Evolutionary conservation across 345 rosid species (phyloP).

Genomic region (Eucalyptus regnans): DNA sequence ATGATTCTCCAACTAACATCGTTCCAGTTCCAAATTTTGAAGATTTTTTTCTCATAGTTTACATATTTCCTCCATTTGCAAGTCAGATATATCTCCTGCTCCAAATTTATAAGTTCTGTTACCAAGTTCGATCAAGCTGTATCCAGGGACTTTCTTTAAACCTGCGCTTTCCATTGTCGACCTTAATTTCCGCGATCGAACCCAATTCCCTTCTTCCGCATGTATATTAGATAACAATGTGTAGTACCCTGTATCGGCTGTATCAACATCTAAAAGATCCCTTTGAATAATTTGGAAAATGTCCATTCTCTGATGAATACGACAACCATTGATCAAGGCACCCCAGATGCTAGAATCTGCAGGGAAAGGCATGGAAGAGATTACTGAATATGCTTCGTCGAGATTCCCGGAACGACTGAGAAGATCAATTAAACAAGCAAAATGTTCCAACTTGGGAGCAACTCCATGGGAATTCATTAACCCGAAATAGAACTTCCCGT

Average conservation of each 20-base stretch:
- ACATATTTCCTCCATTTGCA: not conserved
- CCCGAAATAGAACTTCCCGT: constrained; percentile 49
- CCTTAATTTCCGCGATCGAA: constrained; percentile 37
- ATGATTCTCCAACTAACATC: not conserved
- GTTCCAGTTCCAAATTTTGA: not conserved
- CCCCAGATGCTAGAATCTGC: constrained; percentile 62
- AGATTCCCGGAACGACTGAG: constrained; percentile 75
- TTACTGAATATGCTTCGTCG: constrained; percentile 45
- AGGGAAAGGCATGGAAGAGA: constrained; percentile 52
- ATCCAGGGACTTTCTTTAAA: constrained; percentile 59
- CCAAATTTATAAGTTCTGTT: constrained; percentile 2
- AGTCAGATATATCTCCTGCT: constrained; percentile 5
- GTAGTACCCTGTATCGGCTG: constrained; percentile 58
- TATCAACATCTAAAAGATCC: constrained; percentile 21
- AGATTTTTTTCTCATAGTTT: not conserved
- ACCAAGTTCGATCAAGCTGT: constrained; percentile 33
- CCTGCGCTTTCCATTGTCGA: constrained; percentile 20
- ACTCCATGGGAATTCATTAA: constrained; percentile 44
- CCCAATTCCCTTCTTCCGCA: constrained; percentile 80
- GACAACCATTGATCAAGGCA: constrained; percentile 66
- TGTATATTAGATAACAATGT: constrained; percentile 60
- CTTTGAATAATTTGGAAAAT: constrained; percentile 33
- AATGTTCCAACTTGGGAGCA: constrained; percentile 59
- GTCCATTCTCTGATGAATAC: constrained; percentile 65
- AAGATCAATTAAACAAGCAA: constrained; percentile 72